Evolutionary conservation across 176 grass and related monocot species (phyloP), one percentile per base, ranked within the genome.

Genomic region (Coix lacrymajobi): DNA sequence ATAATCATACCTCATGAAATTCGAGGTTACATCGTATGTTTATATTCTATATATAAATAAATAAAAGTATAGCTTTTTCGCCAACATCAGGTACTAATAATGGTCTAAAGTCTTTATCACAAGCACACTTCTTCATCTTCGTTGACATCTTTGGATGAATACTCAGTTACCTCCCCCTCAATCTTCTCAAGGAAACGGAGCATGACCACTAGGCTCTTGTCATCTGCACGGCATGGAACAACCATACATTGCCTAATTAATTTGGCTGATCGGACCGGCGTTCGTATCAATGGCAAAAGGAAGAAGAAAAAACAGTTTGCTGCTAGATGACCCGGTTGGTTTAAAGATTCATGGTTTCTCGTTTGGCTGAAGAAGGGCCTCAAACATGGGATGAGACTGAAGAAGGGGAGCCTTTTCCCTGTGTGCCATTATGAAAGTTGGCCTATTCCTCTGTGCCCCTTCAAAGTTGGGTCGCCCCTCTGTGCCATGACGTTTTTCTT

Each of bases 101-200:
- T 54, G 34, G 37, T 22, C n/a, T 37, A n/a, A 45, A 29, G 26
- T 62, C 26, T 22, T 75, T 45, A 82, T 79, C 70, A 80, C 56
- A 92, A 68, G 54, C 75, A 75, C 33, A 80, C 30, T 69, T 92
- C 80, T 43, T 60, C 56, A 26, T 81, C 77, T 70, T 89, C 86
- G 70, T 82, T 75, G 73, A 76, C 84, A 78, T 84, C 46, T 1
- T 62, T 20, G 38, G 62, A 61, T 78, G 81, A 30, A 51, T 66
- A 38, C 24, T 81, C 58, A 30, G 20, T 17, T 14, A 77, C 37
- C 29, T 77, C 87, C 52, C 62, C 76, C 60, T 91, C 92, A 9
- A 91, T 88, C 88, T 91, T 91, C 31, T 87, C 86, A n/a, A 89
- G 88, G 62, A 94, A 94, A 61, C 63, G 11, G 7, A 73, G 72